Conservation (phyloP, 2,329 filamentous ascomycete genomes). For the Thermoascus crustaceus region DNA sequence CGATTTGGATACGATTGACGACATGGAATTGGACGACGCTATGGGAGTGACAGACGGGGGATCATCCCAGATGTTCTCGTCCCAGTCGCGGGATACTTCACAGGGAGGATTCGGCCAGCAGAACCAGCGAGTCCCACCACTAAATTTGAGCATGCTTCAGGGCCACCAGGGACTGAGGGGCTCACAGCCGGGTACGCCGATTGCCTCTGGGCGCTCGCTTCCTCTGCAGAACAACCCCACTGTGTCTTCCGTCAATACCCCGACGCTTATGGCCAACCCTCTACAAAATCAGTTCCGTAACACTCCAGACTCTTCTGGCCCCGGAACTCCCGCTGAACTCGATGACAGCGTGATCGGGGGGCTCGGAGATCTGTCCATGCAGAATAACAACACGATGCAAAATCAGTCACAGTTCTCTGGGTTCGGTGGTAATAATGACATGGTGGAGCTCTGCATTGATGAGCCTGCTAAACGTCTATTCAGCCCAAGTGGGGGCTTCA, state of each 20-base stretch:
- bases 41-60: conserved; percentile 43
- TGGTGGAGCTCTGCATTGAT: conserved; percentile 65
- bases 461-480: conserved; percentile 91
- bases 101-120: conserved; percentile 53
- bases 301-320: conserved; percentile 59
- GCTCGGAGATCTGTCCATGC: conserved; percentile 54
- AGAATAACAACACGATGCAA: conserved; percentile 37
- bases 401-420: conserved; percentile 32
- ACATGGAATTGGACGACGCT: conserved; percentile 95
- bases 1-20: conserved; percentile 78
- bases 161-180: conserved; percentile 71
- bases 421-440: conserved; percentile 42
- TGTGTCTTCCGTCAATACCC: conserved; percentile 94
- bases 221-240: conserved; percentile 87
- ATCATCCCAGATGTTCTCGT: conserved; percentile 38
- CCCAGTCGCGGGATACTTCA: conserved; percentile 61
- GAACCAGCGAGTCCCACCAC: conserved; percentile 52
- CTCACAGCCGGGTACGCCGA: conserved; percentile 79
- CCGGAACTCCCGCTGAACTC: conserved; percentile 63
- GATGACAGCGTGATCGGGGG: conserved; percentile 64
- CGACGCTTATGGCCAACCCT: conserved; percentile 74
- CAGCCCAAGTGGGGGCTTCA: conserved; percentile 69
- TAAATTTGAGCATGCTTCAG: conserved; percentile 72
- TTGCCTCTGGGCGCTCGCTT: conserved; percentile 58
- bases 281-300: conserved; percentile 48